These are phyloP conservation scores for Mortierella sp. DNA, from an alignment of 371 early-diverging fungal species.

Conservation along the genomic window DNA sequence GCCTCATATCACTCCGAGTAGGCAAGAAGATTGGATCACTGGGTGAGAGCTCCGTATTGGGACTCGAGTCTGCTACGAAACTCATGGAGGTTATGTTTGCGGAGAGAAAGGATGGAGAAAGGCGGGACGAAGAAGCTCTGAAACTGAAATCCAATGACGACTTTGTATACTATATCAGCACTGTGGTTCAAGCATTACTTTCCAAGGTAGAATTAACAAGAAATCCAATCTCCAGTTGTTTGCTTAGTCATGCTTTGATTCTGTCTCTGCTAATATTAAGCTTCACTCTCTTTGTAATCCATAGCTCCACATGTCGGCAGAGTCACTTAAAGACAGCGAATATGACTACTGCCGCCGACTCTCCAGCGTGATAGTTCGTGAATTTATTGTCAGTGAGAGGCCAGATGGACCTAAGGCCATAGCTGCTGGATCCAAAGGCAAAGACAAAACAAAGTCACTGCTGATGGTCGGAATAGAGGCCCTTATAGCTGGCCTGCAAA, in stretches of 20 bases:
- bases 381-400: constrained; percentile 41
- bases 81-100: constrained; percentile 45
- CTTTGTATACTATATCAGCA: constrained; percentile 46
- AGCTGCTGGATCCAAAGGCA: constrained; percentile 54
- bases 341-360: constrained; percentile 51
- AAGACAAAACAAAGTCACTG: constrained; percentile 51
- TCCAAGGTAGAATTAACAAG: constrained; percentile 22
- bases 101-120: constrained; percentile 3
- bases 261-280: background rate
- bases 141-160: constrained; percentile 42
- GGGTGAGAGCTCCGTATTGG: constrained; percentile 42
- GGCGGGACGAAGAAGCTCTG: constrained; percentile 20
- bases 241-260: background rate
- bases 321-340: constrained; percentile 30
- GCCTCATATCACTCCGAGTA: background rate
- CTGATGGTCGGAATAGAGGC: constrained; percentile 54
- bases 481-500: constrained; percentile 41
- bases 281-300: background rate
- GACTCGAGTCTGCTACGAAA: constrained; percentile 39
- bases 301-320: constrained; percentile 35
- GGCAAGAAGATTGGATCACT: constrained; percentile 45
- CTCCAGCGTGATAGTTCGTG: constrained; percentile 42
- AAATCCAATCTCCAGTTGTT: background rate
- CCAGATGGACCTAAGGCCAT: constrained; percentile 46
- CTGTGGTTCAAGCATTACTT: constrained; percentile 26